Base-by-base conservation (phyloP, 2,329 filamentous ascomycete species). In the Talaromyces funiculosus region DNA sequence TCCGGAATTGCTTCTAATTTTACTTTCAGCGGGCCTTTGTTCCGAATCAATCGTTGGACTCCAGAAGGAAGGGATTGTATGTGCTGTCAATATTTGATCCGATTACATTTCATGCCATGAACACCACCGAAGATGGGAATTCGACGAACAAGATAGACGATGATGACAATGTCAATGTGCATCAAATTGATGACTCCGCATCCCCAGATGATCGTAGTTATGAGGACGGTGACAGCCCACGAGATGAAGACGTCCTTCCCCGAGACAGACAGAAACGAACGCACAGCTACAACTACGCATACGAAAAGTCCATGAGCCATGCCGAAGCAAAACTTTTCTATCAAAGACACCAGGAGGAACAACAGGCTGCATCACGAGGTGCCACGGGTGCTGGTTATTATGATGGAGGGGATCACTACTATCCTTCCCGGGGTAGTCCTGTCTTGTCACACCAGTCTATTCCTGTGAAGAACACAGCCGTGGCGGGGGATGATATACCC, bases 251-350 rank as follows among this genome's bases (percentile, higher is more conserved):
- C 26, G 68, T 77, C 35, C 69, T 77, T 22, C 69, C 74, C 40
- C 69, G 75, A 64, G 77, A 78, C 62, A 70, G 69, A 42, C 81
- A 84, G 70, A 77, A 81, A 61, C 88, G 87, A 72, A 96, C 92
- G 8, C 90, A 92, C 20, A 95, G 92, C 72, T 97, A 96, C 77
- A 92, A 97, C 75, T 91, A 93, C 69, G 88, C 93, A 57, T 90
- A 90, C 57, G 94, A 99, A 76, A 95, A 94, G 69, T 90, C 93
- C 70, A 89, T 96, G 86, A 95, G 89, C 70, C 92, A 96, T 74
- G 88, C 90, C 26, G 94, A 99, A 73, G 90, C 93, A 62, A 97
- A 96, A 75, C 83, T 97, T 64, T 96, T 97, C 78, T 99, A 96
- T 74, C 93, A 97, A 77, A 84, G 90, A 66, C 92, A 90, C 75